Conservation (phyloP, 441 rosid genomes). For the Aleurites moluccanus region DNA sequence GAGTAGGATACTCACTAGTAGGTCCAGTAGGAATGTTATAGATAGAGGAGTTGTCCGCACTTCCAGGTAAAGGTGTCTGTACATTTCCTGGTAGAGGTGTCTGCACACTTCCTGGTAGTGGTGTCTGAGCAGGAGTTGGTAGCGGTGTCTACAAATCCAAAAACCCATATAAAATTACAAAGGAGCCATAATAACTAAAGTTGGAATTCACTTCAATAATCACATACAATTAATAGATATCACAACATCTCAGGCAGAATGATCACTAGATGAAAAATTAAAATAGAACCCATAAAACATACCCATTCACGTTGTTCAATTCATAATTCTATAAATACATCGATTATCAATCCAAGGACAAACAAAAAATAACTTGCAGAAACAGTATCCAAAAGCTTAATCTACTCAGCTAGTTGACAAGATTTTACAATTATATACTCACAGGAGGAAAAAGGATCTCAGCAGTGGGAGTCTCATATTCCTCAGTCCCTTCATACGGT, state of each 20-base stretch:
- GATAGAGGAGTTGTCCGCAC: constrained; percentile 54
- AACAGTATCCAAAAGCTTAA: background rate
- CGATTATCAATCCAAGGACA: background rate
- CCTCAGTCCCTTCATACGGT: constrained; percentile 90
- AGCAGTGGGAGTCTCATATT: constrained; percentile 96
- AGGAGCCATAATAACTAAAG: constrained; percentile 9
- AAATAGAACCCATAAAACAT: background rate
- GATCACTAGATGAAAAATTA: background rate
- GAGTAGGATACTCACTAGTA: constrained; percentile 77
- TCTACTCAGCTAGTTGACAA: background rate
- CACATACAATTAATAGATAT: background rate
- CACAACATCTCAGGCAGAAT: background rate
- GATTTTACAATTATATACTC: constrained; percentile 19
- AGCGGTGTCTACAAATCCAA: constrained; percentile 66
- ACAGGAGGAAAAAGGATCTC: constrained; percentile 96
- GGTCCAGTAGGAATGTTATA: constrained; percentile 91
- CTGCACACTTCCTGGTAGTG: constrained; percentile 56
- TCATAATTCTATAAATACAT: background rate
- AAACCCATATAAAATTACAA: constrained; percentile 21
- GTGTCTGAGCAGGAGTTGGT: constrained; percentile 90
- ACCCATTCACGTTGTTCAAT: background rate
- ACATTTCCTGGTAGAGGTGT: constrained; percentile 70
- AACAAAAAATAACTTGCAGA: background rate
- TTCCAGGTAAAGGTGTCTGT: constrained; percentile 73
- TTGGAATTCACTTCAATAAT: constrained; percentile 16